Percentiles rank a stretch among this genome's conserved stretches.
phyloP scores from a whole-genome alignment of 2,329 filamentous ascomycete species.

The Calonectria ilicicola region DNA sequence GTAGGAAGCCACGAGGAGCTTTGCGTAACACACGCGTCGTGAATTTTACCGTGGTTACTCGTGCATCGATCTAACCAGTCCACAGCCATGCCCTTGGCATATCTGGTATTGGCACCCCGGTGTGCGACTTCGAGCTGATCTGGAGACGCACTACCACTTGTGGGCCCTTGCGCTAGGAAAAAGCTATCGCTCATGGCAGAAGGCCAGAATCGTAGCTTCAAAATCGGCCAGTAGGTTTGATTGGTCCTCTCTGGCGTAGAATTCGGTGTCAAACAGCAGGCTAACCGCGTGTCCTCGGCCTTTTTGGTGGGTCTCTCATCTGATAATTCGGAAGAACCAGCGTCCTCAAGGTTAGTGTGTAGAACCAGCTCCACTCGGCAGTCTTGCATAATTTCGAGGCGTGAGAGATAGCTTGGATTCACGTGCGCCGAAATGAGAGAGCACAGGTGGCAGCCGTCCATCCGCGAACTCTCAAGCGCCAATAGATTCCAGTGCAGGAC shows the following conservation, averaged over 20 bases:
- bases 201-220: not conserved
- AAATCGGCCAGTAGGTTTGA: not conserved
- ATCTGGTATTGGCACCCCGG: not conserved
- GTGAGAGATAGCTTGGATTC: not conserved
- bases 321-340: not conserved
- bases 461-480: not conserved
- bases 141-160: not conserved
- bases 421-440: not conserved
- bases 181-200: not conserved
- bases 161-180: not conserved
- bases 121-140: not conserved
- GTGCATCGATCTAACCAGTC: not conserved
- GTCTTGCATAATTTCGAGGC: not conserved
- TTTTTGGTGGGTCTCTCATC: not conserved
- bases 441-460: not conserved
- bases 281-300: not conserved
- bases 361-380: not conserved
- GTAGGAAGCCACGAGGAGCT: not conserved
- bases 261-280: not conserved
- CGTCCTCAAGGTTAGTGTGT: not conserved
- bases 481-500: not conserved
- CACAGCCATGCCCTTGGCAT: not conserved
- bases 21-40: not conserved
- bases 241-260: not conserved
- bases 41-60: not conserved